Percentiles rank a stretch among this genome's conserved stretches.
These are phyloP conservation scores for Parietaria judaica DNA, from an alignment of 306 rosid genomes.

Conservation along the genomic window DNA sequence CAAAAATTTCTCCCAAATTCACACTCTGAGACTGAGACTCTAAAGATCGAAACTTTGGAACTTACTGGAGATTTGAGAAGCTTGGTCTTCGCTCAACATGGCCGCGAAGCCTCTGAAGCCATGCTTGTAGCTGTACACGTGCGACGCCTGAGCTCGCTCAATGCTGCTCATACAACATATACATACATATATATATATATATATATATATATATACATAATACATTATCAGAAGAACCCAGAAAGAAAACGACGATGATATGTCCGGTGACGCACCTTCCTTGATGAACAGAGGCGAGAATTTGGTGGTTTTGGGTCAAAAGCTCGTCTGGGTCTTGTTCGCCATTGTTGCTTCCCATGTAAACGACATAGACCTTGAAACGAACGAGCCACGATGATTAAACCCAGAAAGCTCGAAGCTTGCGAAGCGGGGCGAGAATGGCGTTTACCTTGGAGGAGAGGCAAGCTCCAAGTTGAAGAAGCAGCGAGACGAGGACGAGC, in stretches of 20 bases:
- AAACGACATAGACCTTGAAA: constrained; percentile 62
- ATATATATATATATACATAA: too few relatives aligned
- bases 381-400: constrained; percentile 1
- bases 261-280: constrained; percentile 39
- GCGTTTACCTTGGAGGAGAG: constrained; percentile 42
- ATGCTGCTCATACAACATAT: too few relatives aligned
- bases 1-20: too few relatives aligned
- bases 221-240: too few relatives aligned
- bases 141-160: too few relatives aligned
- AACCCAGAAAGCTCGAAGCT: not conserved
- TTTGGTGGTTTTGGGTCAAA: constrained; percentile 50
- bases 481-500: constrained; percentile 34
- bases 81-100: too few relatives aligned
- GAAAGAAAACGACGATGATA: not conserved
- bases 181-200: too few relatives aligned
- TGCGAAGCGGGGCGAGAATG: not conserved
- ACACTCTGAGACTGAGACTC: too few relatives aligned
- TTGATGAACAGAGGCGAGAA: constrained; percentile 52
- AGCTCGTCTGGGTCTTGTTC: constrained; percentile 40
- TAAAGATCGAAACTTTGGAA: too few relatives aligned
- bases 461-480: constrained; percentile 35
- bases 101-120: too few relatives aligned
- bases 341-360: constrained; percentile 68
- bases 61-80: too few relatives aligned
- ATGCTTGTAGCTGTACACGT: too few relatives aligned